Percentiles rank a stretch among this genome's conserved stretches.
phyloP scores from a whole-genome alignment of 192 early-diverging fungal species.

The Phlyctochytrium arcticum region DNA sequence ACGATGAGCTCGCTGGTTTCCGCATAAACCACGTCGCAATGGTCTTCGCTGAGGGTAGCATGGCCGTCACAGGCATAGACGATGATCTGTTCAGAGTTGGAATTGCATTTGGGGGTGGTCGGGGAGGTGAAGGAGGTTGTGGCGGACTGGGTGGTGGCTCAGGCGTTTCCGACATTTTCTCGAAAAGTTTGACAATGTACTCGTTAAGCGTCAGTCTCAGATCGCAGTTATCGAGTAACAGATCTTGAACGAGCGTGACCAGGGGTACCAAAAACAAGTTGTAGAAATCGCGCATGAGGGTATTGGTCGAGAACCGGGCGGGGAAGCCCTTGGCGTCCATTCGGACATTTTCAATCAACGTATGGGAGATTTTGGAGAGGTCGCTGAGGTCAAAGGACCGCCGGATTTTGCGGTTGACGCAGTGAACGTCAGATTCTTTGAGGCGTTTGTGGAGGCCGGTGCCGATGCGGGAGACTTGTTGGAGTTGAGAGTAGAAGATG shows the following conservation, averaged over 20 bases:
- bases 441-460: constrained; percentile 26
- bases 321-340: constrained; percentile 27
- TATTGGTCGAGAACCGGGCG: constrained; percentile 15
- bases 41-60: background rate
- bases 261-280: constrained; percentile 22
- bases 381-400: constrained; percentile 35
- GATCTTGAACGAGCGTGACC: constrained; percentile 28
- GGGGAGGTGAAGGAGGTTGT: background rate
- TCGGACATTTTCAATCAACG: constrained; percentile 34
- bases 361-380: constrained; percentile 31
- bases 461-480: background rate
- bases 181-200: constrained; percentile 30
- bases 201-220: constrained; percentile 31
- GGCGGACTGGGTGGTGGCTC: background rate
- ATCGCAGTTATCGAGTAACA: constrained; percentile 26
- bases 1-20: too few species aligned
- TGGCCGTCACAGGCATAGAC: background rate
- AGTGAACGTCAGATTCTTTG: constrained; percentile 26
- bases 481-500: background rate
- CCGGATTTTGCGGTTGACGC: constrained; percentile 35
- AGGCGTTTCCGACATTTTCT: constrained; percentile 19
- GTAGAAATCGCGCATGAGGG: background rate
- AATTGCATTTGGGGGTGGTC: background rate
- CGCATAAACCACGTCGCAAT: constrained; percentile 3
- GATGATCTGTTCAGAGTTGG: background rate